A percentile compares a stretch with the other conserved stretches of the same genome.
Conservation (phyloP, 106 monocot species). For the Dendrobium officinale region DNA sequence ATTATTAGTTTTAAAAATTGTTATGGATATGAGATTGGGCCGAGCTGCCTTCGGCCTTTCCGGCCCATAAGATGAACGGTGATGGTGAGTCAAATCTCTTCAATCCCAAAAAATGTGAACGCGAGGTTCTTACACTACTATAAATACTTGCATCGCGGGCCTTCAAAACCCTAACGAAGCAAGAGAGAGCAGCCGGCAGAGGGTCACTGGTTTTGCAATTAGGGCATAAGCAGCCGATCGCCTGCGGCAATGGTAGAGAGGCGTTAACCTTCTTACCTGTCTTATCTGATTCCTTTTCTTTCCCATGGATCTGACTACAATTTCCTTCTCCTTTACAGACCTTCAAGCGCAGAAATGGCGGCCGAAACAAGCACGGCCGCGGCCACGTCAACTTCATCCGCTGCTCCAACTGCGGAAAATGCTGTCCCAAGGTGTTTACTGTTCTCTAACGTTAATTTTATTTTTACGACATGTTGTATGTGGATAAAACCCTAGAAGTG, state of each 20-base stretch:
- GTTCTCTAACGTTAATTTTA: background rate
- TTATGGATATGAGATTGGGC: too few relatives aligned
- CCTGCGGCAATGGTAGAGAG: background rate
- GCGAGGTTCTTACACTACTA: background rate
- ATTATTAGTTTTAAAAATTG: too few relatives aligned
- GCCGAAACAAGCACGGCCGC: conserved; percentile 78
- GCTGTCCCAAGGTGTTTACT: conserved; percentile 52
- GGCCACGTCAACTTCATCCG: conserved; percentile 76
- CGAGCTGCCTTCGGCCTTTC: too few relatives aligned
- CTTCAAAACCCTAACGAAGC: background rate
- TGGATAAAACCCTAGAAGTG: background rate
- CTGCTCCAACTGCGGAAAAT: conserved; percentile 81
- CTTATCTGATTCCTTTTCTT: background rate
- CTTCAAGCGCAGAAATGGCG: conserved; percentile 78
- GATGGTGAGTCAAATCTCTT: too few relatives aligned
- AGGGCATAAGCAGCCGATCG: background rate
- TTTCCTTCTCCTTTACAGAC: conserved; percentile 31
- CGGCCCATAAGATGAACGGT: too few relatives aligned
- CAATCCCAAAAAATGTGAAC: too few relatives aligned
- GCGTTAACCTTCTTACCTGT: background rate
- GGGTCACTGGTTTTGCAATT: background rate
- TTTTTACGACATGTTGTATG: background rate
- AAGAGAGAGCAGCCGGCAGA: background rate
- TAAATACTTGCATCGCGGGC: background rate
- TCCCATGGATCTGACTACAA: background rate